Base-by-base conservation (phyloP, 345 rosid genomes). In the Heritiera fomes region DNA sequence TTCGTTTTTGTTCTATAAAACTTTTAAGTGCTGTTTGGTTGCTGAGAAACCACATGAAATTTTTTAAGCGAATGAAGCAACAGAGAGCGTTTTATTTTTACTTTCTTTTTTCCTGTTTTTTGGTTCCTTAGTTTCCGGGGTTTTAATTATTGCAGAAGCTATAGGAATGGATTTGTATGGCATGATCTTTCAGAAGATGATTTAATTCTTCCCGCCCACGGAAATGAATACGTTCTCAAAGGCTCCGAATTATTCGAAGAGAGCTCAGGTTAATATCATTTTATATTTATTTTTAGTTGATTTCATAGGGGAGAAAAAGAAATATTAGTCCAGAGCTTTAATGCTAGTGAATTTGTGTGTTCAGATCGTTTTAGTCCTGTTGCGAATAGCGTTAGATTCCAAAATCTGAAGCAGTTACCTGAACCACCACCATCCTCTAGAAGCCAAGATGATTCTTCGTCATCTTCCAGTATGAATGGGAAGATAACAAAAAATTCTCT, bases 91-190 rank as follows among this genome's bases (percentile, higher is more conserved):
- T 34, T 18, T 66, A 15, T 13, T 23, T 8, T 17, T 50, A 50
- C 17, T 50, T 52, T 15, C 0, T 15, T 3, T 10, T 62, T 30
- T 10, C 15, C n/a, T 15, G n/a, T 18, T n/a, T n/a, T 38, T 5
- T 55, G 76, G 9, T 28, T 49, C 11, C 61, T 52, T 52, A 71
- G 18, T 52, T 32, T 52, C 50, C 18, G 43, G 41, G 17, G 75
- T 78, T 14, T 63, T 8, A 20, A 30, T 58, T 69, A 15, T 62
- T 78, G 87, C 88, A 97, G 98, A 85, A 94, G 92, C 92, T 94
- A 91, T 84, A 97, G 93, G 86, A 96, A 89, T 85, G 99, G 98
- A 78, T 94, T 89, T 84, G 98, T 96, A 7, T 96, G 99, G 99
- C 99, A 96, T 82, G 99, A 96, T 75, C 92, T 96, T 7, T 81